phyloP scores from a whole-genome alignment of 1,284 basidiomycete species.

The Ceratobasidium papillatum region DNA sequence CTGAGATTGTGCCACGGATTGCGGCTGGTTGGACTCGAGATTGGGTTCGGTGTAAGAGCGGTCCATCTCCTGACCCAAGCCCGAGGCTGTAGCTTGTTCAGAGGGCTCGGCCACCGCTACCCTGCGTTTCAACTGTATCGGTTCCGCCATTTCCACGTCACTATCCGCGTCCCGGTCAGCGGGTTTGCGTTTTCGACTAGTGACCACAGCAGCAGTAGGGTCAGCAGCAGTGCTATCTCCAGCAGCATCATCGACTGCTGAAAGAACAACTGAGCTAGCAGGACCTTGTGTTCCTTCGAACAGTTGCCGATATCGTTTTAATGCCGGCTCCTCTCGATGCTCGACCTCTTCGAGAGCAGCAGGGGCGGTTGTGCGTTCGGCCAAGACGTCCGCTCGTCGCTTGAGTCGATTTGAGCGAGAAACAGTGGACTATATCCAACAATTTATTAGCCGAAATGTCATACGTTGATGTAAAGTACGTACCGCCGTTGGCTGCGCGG shows the following conservation, averaged over 20 bases:
- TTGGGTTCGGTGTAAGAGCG: constrained; percentile 10
- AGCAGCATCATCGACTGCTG: neutral
- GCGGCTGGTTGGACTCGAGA: constrained; percentile 2
- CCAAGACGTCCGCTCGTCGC: constrained; percentile 34
- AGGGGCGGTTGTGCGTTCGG: constrained; percentile 9
- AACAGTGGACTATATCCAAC: neutral
- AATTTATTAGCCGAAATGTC: neutral
- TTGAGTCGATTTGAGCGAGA: constrained; percentile 33
- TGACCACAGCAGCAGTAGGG: neutral
- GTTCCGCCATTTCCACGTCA: constrained; percentile 24
- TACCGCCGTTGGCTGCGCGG: constrained; percentile 1
- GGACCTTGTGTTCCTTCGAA: constrained; percentile 19
- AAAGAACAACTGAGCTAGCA: neutral
- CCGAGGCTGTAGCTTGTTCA: neutral
- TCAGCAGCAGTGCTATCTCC: neutral
- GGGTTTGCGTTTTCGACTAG: constrained; percentile 24
- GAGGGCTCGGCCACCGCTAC: neutral
- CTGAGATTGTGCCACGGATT: neutral
- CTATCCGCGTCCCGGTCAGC: constrained; percentile 29
- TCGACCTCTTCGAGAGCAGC: constrained; percentile 4
- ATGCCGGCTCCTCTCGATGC: constrained; percentile 15
- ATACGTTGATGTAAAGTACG: neutral
- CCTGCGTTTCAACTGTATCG: constrained; percentile 6
- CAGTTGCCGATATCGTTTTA: constrained; percentile 30
- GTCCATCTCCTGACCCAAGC: neutral